Base-by-base conservation (phyloP, 441 rosid genomes). In the Mallotus repandus region DNA sequence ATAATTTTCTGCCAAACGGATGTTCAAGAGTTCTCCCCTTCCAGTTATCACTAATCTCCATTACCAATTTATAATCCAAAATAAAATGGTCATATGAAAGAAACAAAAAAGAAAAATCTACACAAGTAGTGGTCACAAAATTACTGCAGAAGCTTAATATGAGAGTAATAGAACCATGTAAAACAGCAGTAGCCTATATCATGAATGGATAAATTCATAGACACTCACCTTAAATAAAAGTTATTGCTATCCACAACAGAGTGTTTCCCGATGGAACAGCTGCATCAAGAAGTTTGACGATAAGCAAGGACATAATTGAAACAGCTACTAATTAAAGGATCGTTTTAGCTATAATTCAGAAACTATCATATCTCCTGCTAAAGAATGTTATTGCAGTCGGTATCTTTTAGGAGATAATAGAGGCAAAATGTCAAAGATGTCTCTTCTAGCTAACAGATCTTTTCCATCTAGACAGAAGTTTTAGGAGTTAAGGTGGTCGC, bases 191-290 rank as follows among this genome's bases (percentile, higher is more conserved):
- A 21, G 48, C 41, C 45, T 60, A 49, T n/a, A 63, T 18, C 48
- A 41, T 6, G 46, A 32, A 64, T 32, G 18, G 21, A 74, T 49
- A 72, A 72, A 41, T 35, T 14, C 68, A 68, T 6, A 65, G 68
- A 74, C 25, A 60, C 80, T 70, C 76, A 89, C 96, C 96, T 89
- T 78, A 79, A 81, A 32, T 79, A 76, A 71, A 69, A 67, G 64
- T 75, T 83, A 76, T 71, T 81, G 73, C 67, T 74, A 71, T 79
- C 78, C 64, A 81, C 76, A 61, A 72, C 72, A 83, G 77, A 57
- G 78, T 74, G 73, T 63, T 73, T 76, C 69, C 83, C 84, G 77
- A 73, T 58, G 21, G 82, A 82, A 82, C 74, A 81, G 76, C 99
- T 90, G 90, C 83, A 81, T 50, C 78, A 79, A 67, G 68, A 74